Evolutionary conservation across 768 basidiomycete species (phyloP).

Genomic region (Suillus luteus): DNA sequence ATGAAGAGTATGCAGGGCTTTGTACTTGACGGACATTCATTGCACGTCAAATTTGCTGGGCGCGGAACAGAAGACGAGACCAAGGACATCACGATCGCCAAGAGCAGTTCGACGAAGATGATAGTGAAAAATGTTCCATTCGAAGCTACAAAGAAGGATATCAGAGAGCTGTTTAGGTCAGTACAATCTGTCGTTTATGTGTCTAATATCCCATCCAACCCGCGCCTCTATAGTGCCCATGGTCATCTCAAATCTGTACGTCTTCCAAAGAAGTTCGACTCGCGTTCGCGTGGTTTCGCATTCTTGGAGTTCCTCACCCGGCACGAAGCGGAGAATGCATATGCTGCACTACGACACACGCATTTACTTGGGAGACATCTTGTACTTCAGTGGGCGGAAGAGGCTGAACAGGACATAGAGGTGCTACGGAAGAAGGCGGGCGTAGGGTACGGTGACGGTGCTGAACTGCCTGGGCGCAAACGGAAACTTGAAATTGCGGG

Average conservation of each 20-base stretch:
- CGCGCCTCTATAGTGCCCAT: slow-evolving; percentile 58
- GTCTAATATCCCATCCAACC: slow-evolving; percentile 10
- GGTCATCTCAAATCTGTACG: slow-evolving; percentile 94
- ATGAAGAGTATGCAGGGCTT: slow-evolving; percentile 78
- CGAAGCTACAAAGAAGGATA: slow-evolving; percentile 92
- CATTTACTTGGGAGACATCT: slow-evolving; percentile 96
- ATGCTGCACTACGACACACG: slow-evolving; percentile 84
- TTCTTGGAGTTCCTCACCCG: slow-evolving; percentile 93
- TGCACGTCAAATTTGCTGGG: slow-evolving; percentile 86
- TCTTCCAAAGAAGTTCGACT: slow-evolving; percentile 88
- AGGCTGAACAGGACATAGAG: slow-evolving; percentile 78
- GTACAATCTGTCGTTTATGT: slow-evolving; percentile 30
- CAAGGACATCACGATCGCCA: slow-evolving; percentile 40
- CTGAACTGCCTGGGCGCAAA: slow-evolving; percentile 72
- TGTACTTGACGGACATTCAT: slow-evolving; percentile 82
- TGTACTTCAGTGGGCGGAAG: slow-evolving; percentile 92
- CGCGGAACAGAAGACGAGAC: slow-evolving; percentile 64
- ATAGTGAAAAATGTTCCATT: slow-evolving; percentile 98
- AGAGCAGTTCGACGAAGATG: slow-evolving; percentile 85
- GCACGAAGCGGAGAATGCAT: slow-evolving; percentile 89
- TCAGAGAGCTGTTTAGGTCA: slow-evolving; percentile 86
- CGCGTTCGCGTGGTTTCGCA: slow-evolving; percentile 89
- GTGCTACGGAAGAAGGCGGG: slow-evolving; percentile 77
- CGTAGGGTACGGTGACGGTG: slow-evolving; percentile 71
- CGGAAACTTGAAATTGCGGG: slow-evolving; percentile 63